Evolutionary conservation across 441 rosid genomes (phyloP).

Genomic region (Capsella rubella): DNA sequence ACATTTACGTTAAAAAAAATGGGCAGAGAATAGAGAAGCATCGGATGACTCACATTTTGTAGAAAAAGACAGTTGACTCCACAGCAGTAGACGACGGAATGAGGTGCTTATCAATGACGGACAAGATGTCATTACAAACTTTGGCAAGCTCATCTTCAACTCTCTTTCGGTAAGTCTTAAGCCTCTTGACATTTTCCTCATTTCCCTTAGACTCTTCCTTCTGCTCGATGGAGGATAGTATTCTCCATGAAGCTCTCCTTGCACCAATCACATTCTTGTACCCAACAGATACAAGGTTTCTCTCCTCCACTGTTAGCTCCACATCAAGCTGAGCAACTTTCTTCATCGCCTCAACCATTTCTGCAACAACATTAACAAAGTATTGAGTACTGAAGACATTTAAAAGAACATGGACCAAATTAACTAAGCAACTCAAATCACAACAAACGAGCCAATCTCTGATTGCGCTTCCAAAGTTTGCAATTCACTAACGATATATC

Average conservation of each 20-base stretch:
- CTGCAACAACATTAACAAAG: conserved; percentile 41
- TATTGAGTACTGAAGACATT: not conserved
- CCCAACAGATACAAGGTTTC: conserved; percentile 64
- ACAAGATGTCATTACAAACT: conserved; percentile 63
- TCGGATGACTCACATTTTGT: conserved; percentile 58
- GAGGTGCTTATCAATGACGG: conserved; percentile 67
- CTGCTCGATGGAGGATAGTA: conserved; percentile 64
- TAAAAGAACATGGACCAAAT: not conserved
- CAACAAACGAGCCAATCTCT: not conserved
- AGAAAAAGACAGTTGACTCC: conserved; percentile 65
- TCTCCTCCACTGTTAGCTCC: conserved; percentile 72
- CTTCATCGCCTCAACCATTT: conserved; percentile 83
- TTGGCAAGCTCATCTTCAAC: conserved; percentile 60
- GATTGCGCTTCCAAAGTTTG: not conserved
- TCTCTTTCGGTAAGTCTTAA: conserved; percentile 59
- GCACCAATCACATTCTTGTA: conserved; percentile 77
- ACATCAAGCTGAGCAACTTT: conserved; percentile 71
- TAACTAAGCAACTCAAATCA: conserved; percentile 17
- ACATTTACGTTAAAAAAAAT: not conserved
- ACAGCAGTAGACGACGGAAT: conserved; percentile 62
- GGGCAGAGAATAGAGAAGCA: not conserved
- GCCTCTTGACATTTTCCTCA: conserved; percentile 60
- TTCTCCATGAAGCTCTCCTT: conserved; percentile 75
- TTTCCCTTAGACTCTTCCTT: conserved; percentile 67
- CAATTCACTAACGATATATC: not conserved